Base-by-base conservation (phyloP, 169 alveolate species). In the Cryptosporidium canis region DNA sequence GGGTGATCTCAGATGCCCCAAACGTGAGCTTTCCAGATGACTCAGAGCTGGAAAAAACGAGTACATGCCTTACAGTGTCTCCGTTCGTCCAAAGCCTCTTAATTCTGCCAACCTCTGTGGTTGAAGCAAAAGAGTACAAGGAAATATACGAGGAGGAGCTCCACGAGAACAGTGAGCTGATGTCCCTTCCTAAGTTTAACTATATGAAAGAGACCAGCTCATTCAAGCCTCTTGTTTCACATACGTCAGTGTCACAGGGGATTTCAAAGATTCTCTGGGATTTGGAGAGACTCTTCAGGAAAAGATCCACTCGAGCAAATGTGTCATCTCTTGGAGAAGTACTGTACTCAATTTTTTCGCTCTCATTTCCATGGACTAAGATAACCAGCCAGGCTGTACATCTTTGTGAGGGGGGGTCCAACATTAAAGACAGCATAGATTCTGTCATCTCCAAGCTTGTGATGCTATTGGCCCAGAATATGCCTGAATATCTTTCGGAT, bases 291-390 rank as follows among this genome's bases (percentile, higher is more conserved):
- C 58, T 77, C 27, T 39, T 58, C 18, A 21, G 66, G 41, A 55
- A 61, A 24, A 55, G 61, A 16, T 43, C 37, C n/a, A 29, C 11
- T 3, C 14, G 41, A 24, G 31, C 31, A n/a, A 45, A 35, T 33
- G 27, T 16, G 2, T 12, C 6, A 11, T 21, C 18, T 39, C 21
- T 77, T 24, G 63, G 12, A 7, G 87, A 77, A 33, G 58, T 77
- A 14, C n/a, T 77, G 14, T 31, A 29, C 2, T 55, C 87, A 24
- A 58, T 77, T 16, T 77, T 77, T 61, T 77, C 87, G 27, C 39
- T 58, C 16, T 39, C 87, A 18, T 77, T 77, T 18, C 87, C 87
- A 16, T 77, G 87, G 87, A 77, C 87, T 2, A 77, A 27, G 14
- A 44, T 58, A 45, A 77, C 87, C 2, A 44, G 56, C 16, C 66